Evolutionary conservation across 148 eudicot genomes (phyloP).

Genomic region (Rhododendron molle): DNA sequence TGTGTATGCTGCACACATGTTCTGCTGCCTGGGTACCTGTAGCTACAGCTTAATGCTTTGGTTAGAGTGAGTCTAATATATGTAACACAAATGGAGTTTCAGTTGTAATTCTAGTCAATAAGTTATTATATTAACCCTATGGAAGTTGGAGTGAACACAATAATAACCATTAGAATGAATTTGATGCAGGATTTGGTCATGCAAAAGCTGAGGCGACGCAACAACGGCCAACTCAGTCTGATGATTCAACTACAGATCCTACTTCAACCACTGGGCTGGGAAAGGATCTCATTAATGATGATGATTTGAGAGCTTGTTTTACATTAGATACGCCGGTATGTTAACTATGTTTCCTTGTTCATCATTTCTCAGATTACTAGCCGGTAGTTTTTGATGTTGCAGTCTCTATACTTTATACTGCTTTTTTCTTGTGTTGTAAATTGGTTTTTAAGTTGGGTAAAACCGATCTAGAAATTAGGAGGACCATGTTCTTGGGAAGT

Average conservation of each 20-base stretch:
- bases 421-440: not conserved
- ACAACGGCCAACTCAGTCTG: conserved; percentile 53
- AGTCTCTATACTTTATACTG: not conserved
- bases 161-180: not conserved
- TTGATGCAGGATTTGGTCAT: conserved; percentile 43
- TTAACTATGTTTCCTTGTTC: conserved; percentile 8
- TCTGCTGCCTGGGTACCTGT: not conserved
- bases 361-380: not conserved
- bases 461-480: not conserved
- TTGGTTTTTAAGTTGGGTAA: not conserved
- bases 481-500: not conserved
- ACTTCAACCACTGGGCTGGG: conserved; percentile 48
- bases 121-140: not conserved
- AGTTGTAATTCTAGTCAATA: not conserved
- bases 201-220: conserved; percentile 62
- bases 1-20: not conserved
- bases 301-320: conserved; percentile 64
- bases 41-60: not conserved
- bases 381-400: not conserved
- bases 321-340: conserved; percentile 63
- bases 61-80: not conserved
- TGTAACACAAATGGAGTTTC: not conserved
- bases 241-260: conserved; percentile 53
- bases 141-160: not conserved
- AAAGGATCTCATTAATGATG: conserved; percentile 62